Percentiles rank a stretch among this genome's conserved stretches.
These are phyloP conservation scores for Gracilariopsis chorda DNA, from an alignment of 23 red algal species.

Conservation along the genomic window DNA sequence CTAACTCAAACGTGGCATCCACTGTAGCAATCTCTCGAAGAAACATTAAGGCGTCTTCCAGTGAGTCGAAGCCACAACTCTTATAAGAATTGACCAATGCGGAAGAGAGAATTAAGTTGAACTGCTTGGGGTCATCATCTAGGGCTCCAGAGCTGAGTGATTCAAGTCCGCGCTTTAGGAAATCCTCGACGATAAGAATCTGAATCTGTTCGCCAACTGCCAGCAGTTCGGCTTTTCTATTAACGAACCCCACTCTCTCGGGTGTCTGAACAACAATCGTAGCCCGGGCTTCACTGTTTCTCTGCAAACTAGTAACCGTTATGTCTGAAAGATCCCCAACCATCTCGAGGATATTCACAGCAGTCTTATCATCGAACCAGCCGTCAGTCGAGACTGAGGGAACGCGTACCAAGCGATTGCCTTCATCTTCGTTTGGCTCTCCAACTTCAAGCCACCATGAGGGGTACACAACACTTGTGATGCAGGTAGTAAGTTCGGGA, in stretches of 20 bases:
- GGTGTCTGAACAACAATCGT: slow-evolving; percentile 42
- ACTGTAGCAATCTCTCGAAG: slow-evolving; percentile 5
- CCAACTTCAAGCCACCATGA: slow-evolving; percentile 68
- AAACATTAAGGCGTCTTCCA: slow-evolving; percentile 9
- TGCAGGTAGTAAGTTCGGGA: slow-evolving; percentile 54
- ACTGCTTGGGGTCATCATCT: not conserved
- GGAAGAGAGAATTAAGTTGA: slow-evolving; percentile 47
- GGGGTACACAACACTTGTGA: slow-evolving; percentile 56
- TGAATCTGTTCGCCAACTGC: slow-evolving; percentile 35
- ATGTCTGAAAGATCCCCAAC: slow-evolving; percentile 51
- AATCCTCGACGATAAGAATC: slow-evolving; percentile 38
- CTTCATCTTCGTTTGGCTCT: not conserved
- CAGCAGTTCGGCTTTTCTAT: slow-evolving; percentile 47
- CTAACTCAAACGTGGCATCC: slow-evolving; percentile 46
- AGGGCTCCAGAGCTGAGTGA: not conserved
- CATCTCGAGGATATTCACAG: slow-evolving; percentile 38
- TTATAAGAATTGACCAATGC: slow-evolving; percentile 33
- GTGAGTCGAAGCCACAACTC: slow-evolving; percentile 27
- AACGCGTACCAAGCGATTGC: not conserved
- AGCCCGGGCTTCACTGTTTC: slow-evolving; percentile 16
- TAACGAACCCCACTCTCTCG: slow-evolving; percentile 42
- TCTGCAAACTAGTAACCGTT: slow-evolving; percentile 30
- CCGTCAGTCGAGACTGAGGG: slow-evolving; percentile 13
- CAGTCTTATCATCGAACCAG: not conserved
- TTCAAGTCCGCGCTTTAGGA: slow-evolving; percentile 1